Evolutionary conservation across 2,329 filamentous ascomycete genomes (phyloP).

Genomic region (Cladophialophora exuberans): DNA sequence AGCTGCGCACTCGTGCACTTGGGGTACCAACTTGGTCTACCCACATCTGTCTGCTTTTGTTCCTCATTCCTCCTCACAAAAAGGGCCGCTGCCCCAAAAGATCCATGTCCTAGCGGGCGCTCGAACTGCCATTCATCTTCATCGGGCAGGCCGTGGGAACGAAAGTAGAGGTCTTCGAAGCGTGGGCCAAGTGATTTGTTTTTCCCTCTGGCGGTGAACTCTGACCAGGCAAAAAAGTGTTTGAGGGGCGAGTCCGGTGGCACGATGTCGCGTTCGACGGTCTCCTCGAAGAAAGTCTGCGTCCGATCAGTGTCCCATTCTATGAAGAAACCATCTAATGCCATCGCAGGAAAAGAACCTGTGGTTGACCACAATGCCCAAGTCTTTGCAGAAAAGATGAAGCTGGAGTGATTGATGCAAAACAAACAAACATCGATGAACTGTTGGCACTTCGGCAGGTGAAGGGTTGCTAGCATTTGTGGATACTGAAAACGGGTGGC

Average conservation of each 20-base stretch:
- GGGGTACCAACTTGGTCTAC: neutral
- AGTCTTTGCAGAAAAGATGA: neutral
- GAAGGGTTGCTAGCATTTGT: neutral
- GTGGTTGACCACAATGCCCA: neutral
- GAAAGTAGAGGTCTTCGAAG: constrained; percentile 21
- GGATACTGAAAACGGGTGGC: neutral
- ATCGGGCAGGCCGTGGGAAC: constrained; percentile 8
- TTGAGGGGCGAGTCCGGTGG: constrained; percentile 7
- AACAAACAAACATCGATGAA: too few relatives aligned
- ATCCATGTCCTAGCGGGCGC: constrained; percentile 22
- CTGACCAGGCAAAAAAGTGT: constrained; percentile 18
- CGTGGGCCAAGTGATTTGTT: constrained; percentile 7
- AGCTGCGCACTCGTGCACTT: neutral
- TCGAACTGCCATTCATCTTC: constrained; percentile 25
- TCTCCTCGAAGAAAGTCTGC: constrained; percentile 7
- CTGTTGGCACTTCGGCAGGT: too few relatives aligned
- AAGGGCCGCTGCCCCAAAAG: constrained; percentile 24
- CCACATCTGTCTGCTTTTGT: constrained; percentile 18
- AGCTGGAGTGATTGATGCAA: too few relatives aligned
- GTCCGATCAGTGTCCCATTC: constrained; percentile 5
- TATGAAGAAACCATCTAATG: constrained; percentile 14
- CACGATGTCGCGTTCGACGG: neutral
- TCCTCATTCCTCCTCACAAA: constrained; percentile 15
- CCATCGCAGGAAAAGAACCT: neutral
- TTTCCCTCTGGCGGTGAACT: neutral